These are phyloP conservation scores for Fusarium albidum DNA, from an alignment of 2,329 filamentous ascomycete species.

Conservation along the genomic window DNA sequence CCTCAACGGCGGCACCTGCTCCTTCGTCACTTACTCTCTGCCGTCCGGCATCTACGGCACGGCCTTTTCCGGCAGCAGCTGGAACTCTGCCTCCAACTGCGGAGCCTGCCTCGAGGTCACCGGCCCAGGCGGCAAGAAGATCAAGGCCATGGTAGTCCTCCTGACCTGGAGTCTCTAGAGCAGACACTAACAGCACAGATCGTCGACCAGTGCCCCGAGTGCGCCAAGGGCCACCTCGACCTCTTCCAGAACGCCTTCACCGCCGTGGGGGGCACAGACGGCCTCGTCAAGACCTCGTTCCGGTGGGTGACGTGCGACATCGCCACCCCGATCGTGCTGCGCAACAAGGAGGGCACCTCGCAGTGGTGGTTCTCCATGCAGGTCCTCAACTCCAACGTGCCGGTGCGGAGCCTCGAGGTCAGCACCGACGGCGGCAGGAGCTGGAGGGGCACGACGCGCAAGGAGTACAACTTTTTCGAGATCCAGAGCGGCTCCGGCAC, in stretches of 20 bases:
- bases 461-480: slow-evolving; percentile 70
- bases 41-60: slow-evolving; percentile 67
- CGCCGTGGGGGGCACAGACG: slow-evolving; percentile 46
- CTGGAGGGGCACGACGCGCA: slow-evolving; percentile 63
- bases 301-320: slow-evolving; percentile 51
- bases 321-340: slow-evolving; percentile 49
- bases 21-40: slow-evolving; percentile 68
- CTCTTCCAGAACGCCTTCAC: slow-evolving; percentile 54
- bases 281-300: slow-evolving; percentile 47
- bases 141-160: slow-evolving; percentile 69
- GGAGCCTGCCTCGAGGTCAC: slow-evolving; percentile 69
- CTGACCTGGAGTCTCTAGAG: too few species aligned
- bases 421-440: slow-evolving; percentile 66
- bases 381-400: slow-evolving; percentile 68
- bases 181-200: slow-evolving; percentile 40
- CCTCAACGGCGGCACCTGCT: slow-evolving; percentile 67
- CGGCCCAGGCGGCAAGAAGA: slow-evolving; percentile 59
- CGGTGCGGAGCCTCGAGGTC: slow-evolving; percentile 65
- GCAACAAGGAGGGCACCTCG: slow-evolving; percentile 54
- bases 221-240: slow-evolving; percentile 52
- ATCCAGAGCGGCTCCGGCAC: slow-evolving; percentile 64
- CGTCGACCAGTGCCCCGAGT: slow-evolving; percentile 56
- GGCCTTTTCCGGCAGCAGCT: slow-evolving; percentile 66
- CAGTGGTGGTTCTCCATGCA: slow-evolving; percentile 57
- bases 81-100: slow-evolving; percentile 64